Conservation (phyloP, 345 rosid genomes). For the Lumnitzera racemosa region DNA sequence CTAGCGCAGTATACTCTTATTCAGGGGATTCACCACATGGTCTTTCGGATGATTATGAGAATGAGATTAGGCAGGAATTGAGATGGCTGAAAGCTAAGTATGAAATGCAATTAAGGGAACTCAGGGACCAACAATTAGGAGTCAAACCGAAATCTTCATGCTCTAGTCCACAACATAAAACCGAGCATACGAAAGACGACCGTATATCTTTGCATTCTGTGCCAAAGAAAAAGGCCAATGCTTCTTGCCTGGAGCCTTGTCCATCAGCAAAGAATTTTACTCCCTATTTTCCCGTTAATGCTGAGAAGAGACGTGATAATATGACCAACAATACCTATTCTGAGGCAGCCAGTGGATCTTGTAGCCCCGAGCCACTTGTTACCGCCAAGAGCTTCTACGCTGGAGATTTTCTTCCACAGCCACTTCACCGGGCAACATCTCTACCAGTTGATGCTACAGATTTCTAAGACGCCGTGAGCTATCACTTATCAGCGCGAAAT, state of each 20-base stretch:
- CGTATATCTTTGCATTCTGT: conserved; percentile 7
- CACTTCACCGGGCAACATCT: conserved; percentile 68
- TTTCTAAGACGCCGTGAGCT: conserved; percentile 23
- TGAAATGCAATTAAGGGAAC: conserved; percentile 51
- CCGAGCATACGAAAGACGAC: conserved; percentile 3
- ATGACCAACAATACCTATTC: conserved; percentile 8
- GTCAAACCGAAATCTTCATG: conserved; percentile 17
- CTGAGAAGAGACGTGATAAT: conserved; percentile 15
- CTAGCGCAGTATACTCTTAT: conserved; percentile 16
- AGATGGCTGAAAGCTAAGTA: conserved; percentile 93
- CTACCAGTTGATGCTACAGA: conserved; percentile 87
- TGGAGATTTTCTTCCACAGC: conserved; percentile 39
- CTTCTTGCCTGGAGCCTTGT: not conserved
- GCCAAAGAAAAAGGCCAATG: conserved; percentile 10
- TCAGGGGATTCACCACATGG: conserved; percentile 15
- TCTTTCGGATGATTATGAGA: conserved; percentile 44
- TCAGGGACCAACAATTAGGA: conserved; percentile 39
- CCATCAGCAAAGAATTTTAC: conserved; percentile 1
- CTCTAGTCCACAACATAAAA: conserved; percentile 9
- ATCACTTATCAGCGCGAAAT: no score
- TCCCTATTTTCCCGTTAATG: conserved; percentile 4
- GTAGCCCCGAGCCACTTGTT: conserved; percentile 19
- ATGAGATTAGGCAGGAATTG: conserved; percentile 69
- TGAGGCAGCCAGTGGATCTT: conserved; percentile 14
- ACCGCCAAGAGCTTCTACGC: conserved; percentile 31